A percentile compares a stretch with the other conserved stretches of the same genome.
Evolutionary conservation across 768 basidiomycete genomes (phyloP).

Genomic region (Termitomyces sp.): DNA sequence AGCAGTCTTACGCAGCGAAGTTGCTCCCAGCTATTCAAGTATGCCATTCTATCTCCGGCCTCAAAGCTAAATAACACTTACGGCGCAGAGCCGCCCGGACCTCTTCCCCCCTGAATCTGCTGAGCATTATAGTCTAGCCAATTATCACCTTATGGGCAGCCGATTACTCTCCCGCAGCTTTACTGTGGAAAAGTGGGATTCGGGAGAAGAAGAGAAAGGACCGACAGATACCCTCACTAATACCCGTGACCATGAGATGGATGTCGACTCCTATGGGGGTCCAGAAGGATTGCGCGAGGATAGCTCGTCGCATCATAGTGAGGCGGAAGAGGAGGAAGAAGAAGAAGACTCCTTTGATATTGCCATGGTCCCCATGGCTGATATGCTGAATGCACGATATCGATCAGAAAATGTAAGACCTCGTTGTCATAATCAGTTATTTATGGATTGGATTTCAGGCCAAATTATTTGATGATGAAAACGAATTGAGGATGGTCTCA

Average conservation of each 20-base stretch:
- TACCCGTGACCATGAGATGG: slow-evolving; percentile 34
- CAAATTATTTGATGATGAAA: slow-evolving; percentile 75
- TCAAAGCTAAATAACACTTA: neutral
- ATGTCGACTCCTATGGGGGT: slow-evolving; percentile 27
- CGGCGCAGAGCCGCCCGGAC: slow-evolving; percentile 52
- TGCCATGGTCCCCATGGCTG: slow-evolving; percentile 95
- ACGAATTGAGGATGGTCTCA: slow-evolving; percentile 70
- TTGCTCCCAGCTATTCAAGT: slow-evolving; percentile 72
- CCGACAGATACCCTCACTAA: slow-evolving; percentile 18
- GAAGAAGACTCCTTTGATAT: slow-evolving; percentile 49
- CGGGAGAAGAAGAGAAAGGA: slow-evolving; percentile 27
- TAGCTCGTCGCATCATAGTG: slow-evolving; percentile 22
- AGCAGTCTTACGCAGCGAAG: slow-evolving; percentile 61
- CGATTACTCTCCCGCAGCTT: slow-evolving; percentile 92
- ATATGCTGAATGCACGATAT: slow-evolving; percentile 89
- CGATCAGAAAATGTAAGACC: slow-evolving; percentile 74
- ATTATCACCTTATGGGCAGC: slow-evolving; percentile 87
- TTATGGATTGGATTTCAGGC: slow-evolving; percentile 43
- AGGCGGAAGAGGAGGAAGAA: slow-evolving; percentile 36
- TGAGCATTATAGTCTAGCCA: slow-evolving; percentile 57
- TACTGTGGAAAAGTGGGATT: slow-evolving; percentile 60
- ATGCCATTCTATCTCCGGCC: slow-evolving; percentile 11
- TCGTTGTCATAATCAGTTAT: neutral
- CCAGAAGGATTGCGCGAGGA: slow-evolving; percentile 14
- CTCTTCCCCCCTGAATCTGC: slow-evolving; percentile 57